Evolutionary conservation across 2,329 filamentous ascomycete species (phyloP).

Genomic region (Cryphonectria carpinicola): DNA sequence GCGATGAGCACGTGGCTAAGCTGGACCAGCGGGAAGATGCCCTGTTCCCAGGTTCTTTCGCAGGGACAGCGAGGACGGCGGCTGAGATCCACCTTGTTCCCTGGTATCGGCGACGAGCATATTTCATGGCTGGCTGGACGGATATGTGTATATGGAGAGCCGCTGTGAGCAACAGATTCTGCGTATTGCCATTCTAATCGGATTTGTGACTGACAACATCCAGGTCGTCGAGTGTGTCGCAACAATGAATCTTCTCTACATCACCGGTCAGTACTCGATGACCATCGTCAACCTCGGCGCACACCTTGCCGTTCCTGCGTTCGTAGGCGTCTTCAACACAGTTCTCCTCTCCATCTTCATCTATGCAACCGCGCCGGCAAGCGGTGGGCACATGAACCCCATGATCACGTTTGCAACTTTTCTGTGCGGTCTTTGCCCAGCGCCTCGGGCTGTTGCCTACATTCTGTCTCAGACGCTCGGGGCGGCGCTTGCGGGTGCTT

Average conservation of each 20-base stretch:
- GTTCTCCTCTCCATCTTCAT: constrained; percentile 52
- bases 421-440: constrained; percentile 51
- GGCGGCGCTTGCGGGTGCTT: constrained; percentile 46
- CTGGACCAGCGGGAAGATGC: constrained; percentile 40
- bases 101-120: constrained; percentile 35
- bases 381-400: constrained; percentile 58
- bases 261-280: constrained; percentile 38
- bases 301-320: constrained; percentile 33
- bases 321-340: constrained; percentile 44
- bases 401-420: constrained; percentile 58
- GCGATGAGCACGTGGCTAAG: background rate
- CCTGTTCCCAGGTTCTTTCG: constrained; percentile 49
- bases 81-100: constrained; percentile 25
- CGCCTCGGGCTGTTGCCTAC: constrained; percentile 43
- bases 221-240: constrained; percentile 36
- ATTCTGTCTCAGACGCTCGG: background rate
- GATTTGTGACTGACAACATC: background rate
- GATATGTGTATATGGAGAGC: constrained; percentile 35
- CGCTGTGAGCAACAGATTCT: constrained; percentile 29
- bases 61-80: constrained; percentile 27
- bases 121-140: constrained; percentile 35
- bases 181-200: background rate
- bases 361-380: constrained; percentile 51
- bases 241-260: constrained; percentile 36
- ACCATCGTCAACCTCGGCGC: constrained; percentile 36